Evolutionary conservation across 2,329 filamentous ascomycete genomes (phyloP), one percentile per base, ranked within the genome.

Genomic region (Neobulgaria alba): DNA sequence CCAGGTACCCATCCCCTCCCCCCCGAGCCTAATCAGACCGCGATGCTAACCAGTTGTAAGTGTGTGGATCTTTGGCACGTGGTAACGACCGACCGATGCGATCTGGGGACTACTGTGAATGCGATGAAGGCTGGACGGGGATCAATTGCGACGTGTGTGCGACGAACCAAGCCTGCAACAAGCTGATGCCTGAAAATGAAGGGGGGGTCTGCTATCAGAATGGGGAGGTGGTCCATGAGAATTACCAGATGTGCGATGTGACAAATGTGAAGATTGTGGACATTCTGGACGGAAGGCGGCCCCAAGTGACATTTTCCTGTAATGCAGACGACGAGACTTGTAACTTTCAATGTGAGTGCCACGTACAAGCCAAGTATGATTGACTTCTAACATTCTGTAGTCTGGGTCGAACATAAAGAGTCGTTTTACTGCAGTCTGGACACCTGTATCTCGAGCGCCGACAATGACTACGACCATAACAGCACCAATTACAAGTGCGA

Each of bases 111-210:
- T 67, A 71, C 30, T 98, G 92, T 65, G 68, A 87, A 31, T 98
- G 92, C 63, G 83, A 89, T 58, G 85, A 94, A 29, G 92, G 92
- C 41, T 98, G 92, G 92, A 77, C 77, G 30, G 92, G 92, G 49
- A 90, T 98, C 66, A 98, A 98, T 69, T 98, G 92, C 75, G 98
- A 92, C 57, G 86, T 98, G 42, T 98, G 92, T 65, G 79, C 82
- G 46, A 78, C 79, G 3, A 73, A 96, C 60, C 69, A 82, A 52
- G 89, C 85, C 12, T 98, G 92, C 58, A 78, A 92, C 60, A 80
- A 85, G 23, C 69, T 98, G 63, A 94, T 94, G 80, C 85, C 86
- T 3, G 79, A 82, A 10, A 76, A 76, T 3, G 75, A 86, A 46
- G 87, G 82, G 33, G 92, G 88, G 21, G 80, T 95, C 9, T 98